Conservation (phyloP, 2,329 filamentous ascomycete genomes). For the Ophiostoma tasmaniense region DNA sequence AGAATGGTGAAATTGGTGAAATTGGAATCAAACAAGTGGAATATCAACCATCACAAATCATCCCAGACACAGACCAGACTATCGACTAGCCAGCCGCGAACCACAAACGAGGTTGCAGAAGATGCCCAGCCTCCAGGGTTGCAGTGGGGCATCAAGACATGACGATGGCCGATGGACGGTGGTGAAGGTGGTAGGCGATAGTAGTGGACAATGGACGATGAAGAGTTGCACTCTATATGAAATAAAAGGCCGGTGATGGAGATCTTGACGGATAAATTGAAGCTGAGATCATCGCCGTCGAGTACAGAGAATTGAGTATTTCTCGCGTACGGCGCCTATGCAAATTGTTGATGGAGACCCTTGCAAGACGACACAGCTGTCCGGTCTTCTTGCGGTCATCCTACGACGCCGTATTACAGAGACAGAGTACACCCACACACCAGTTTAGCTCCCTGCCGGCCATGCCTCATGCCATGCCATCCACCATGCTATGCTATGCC, state of each 20-base stretch:
- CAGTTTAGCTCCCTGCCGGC: neutral
- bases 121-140: slow-evolving; percentile 1
- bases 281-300: neutral
- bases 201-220: neutral
- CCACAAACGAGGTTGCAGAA: slow-evolving; percentile 1
- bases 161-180: neutral
- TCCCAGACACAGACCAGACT: neutral
- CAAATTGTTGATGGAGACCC: neutral
- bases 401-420: no score
- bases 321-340: neutral
- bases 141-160: slow-evolving; percentile 7
- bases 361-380: neutral
- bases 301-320: neutral
- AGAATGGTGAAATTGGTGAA: neutral
- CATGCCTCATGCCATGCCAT: neutral
- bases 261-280: neutral
- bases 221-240: neutral
- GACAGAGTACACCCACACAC: neutral
- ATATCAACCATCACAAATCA: neutral
- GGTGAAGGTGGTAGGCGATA: neutral
- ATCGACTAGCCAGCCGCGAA: neutral
- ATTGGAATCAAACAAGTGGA: neutral
- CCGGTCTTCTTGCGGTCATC: neutral
- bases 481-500: neutral
- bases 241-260: neutral